These are phyloP conservation scores for Wickerhamomyces kurtzmanii DNA, from an alignment of 805 yeast genomes.

Conservation along the genomic window DNA sequence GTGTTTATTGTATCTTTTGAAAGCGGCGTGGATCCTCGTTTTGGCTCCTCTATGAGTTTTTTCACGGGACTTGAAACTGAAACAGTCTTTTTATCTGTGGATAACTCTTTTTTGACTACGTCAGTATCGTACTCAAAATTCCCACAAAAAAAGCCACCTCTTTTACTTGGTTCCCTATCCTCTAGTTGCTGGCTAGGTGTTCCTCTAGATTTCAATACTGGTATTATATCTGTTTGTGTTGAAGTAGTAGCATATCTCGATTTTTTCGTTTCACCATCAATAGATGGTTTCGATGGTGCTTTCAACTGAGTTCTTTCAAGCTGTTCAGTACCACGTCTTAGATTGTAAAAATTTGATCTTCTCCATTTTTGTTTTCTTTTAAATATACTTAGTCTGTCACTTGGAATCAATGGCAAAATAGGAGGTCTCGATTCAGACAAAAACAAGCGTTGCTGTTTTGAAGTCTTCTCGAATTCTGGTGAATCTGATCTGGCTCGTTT, in stretches of 20 bases:
- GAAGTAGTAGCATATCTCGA: constrained; percentile 11
- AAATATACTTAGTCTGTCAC: constrained; percentile 14
- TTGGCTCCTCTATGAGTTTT: neutral
- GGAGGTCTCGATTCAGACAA: constrained; percentile 34
- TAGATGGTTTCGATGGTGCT: too few relatives aligned
- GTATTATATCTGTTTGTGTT: constrained; percentile 15
- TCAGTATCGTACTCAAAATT: constrained; percentile 12
- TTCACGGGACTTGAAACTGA: constrained; percentile 13
- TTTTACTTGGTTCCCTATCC: constrained; percentile 4
- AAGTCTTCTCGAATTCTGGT: too few relatives aligned
- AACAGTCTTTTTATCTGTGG: too few relatives aligned
- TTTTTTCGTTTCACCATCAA: too few relatives aligned
- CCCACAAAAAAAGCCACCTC: constrained; percentile 15
- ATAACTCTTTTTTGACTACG: constrained; percentile 10
- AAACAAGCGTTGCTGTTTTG: too few relatives aligned
- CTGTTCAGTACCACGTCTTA: too few relatives aligned
- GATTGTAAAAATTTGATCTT: constrained; percentile 11
- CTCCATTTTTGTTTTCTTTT: constrained; percentile 19
- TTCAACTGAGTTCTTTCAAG: too few relatives aligned
- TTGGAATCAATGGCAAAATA: constrained; percentile 14
- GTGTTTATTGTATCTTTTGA: constrained; percentile 8
- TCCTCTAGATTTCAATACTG: constrained; percentile 8
- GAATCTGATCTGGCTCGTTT: too few relatives aligned
- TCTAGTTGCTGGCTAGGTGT: too few relatives aligned
- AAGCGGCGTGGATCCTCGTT: constrained; percentile 1